A percentile compares a stretch with the other conserved stretches of the same genome.
Evolutionary conservation across 2,329 filamentous ascomycete species (phyloP).

Genomic region (Nannizziopsis barbatae): DNA sequence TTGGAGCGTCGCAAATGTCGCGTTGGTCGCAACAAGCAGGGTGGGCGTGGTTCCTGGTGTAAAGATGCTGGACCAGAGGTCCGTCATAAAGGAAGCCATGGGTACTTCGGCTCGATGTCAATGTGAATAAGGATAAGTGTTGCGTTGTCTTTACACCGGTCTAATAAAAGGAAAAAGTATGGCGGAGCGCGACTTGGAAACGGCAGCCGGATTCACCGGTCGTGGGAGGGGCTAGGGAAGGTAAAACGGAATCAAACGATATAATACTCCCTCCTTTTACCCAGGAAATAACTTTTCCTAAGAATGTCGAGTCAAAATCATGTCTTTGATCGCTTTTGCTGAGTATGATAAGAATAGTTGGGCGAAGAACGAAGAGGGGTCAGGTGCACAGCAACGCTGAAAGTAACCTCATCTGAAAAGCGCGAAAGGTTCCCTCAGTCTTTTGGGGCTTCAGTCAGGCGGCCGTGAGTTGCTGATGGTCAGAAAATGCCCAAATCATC

Average conservation of each 20-base stretch:
- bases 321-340: background rate
- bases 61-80: conserved; percentile 88
- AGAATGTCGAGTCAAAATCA: background rate
- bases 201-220: too few relatives aligned
- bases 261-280: background rate
- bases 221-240: too few relatives aligned
- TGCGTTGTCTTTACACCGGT: too few relatives aligned
- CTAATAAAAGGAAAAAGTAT: too few relatives aligned
- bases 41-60: conserved; percentile 81
- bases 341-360: conserved; percentile 2
- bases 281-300: background rate
- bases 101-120: background rate
- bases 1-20: conserved; percentile 76
- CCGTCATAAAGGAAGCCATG: conserved; percentile 50
- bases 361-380: conserved; percentile 8
- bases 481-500: background rate
- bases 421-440: background rate
- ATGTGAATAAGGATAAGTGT: too few relatives aligned
- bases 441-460: background rate
- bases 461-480: background rate
- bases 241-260: background rate
- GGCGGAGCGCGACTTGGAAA: too few relatives aligned
- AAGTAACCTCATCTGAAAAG: background rate
- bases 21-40: conserved; percentile 80
- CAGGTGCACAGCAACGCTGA: conserved; percentile 1